Conservation (phyloP, 2,329 filamentous ascomycete species). For the Claviceps arundinis region DNA sequence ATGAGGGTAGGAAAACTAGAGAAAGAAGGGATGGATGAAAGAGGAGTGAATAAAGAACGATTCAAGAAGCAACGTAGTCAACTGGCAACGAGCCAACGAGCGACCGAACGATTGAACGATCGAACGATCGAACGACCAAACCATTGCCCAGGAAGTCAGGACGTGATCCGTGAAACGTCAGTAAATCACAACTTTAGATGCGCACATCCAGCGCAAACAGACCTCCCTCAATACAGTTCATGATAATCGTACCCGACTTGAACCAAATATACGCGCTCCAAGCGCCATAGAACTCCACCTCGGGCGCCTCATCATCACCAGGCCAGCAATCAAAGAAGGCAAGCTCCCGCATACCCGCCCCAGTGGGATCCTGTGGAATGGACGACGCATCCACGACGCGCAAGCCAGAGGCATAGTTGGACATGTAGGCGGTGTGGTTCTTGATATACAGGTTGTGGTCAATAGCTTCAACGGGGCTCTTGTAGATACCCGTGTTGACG, state of each 20-base stretch:
- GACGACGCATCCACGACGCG: slow-evolving; percentile 21
- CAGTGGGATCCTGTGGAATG: slow-evolving; percentile 23
- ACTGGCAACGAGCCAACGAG: too few species aligned
- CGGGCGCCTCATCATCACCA: slow-evolving; percentile 25
- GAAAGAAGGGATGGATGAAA: too few species aligned
- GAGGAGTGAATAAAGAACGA: too few species aligned
- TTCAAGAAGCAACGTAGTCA: too few species aligned
- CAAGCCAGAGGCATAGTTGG: slow-evolving; percentile 35
- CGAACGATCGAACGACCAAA: background rate
- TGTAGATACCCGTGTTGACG: slow-evolving; percentile 25
- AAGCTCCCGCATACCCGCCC: slow-evolving; percentile 24
- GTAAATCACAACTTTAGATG: background rate
- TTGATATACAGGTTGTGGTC: slow-evolving; percentile 34
- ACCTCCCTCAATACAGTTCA: slow-evolving; percentile 35
- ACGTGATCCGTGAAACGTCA: too few species aligned
- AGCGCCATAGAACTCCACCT: slow-evolving; percentile 24
- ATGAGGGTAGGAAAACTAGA: too few species aligned
- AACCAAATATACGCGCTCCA: slow-evolving; percentile 34
- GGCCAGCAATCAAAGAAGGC: slow-evolving; percentile 35
- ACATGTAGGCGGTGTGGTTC: slow-evolving; percentile 28
- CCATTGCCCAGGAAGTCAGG: too few species aligned
- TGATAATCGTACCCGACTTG: slow-evolving; percentile 27
- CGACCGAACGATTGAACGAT: too few species aligned
- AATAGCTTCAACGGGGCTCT: slow-evolving; percentile 23
- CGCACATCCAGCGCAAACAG: slow-evolving; percentile 27